phyloP scores from a whole-genome alignment of 345 rosid genomes.

The Eutrema heterophyllum region DNA sequence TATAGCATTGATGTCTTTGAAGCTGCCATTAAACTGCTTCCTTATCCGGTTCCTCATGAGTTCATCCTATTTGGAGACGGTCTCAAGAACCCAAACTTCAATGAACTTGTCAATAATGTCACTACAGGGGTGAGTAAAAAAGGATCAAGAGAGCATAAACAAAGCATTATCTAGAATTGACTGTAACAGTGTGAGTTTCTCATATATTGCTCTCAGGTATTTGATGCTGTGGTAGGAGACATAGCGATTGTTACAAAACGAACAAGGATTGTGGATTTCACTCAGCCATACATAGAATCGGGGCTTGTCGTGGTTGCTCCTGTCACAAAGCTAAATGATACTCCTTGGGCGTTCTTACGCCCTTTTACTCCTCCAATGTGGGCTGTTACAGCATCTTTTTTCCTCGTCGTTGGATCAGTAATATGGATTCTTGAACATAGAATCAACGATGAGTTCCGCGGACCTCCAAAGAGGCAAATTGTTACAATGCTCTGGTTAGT shows the following conservation, averaged over 20 bases:
- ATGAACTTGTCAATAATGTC: conserved; percentile 57
- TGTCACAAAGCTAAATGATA: conserved; percentile 56
- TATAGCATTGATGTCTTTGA: conserved; percentile 70
- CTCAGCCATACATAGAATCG: conserved; percentile 83
- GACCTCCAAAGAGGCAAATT: conserved; percentile 71
- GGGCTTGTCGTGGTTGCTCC: conserved; percentile 92
- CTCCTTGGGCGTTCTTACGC: conserved; percentile 70
- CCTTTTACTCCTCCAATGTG: conserved; percentile 85
- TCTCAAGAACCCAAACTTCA: conserved; percentile 61
- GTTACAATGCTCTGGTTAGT: conserved; percentile 72
- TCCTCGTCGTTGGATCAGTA: conserved; percentile 70
- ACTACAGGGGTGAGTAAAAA: conserved; percentile 54
- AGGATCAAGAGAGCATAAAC: not conserved
- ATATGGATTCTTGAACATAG: conserved; percentile 95
- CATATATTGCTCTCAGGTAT: conserved; percentile 43
- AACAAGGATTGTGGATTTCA: conserved; percentile 71
- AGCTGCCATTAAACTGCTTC: conserved; percentile 65
- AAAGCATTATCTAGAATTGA: not conserved
- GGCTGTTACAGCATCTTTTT: conserved; percentile 67
- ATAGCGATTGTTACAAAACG: conserved; percentile 69
- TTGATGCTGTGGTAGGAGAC: conserved; percentile 84
- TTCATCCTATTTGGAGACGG: conserved; percentile 82
- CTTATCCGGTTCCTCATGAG: conserved; percentile 73
- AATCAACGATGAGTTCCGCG: conserved; percentile 80
- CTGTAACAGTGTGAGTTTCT: not conserved